phyloP scores from a whole-genome alignment of 73 alveolate species.

The Loxodes magnus region DNA sequence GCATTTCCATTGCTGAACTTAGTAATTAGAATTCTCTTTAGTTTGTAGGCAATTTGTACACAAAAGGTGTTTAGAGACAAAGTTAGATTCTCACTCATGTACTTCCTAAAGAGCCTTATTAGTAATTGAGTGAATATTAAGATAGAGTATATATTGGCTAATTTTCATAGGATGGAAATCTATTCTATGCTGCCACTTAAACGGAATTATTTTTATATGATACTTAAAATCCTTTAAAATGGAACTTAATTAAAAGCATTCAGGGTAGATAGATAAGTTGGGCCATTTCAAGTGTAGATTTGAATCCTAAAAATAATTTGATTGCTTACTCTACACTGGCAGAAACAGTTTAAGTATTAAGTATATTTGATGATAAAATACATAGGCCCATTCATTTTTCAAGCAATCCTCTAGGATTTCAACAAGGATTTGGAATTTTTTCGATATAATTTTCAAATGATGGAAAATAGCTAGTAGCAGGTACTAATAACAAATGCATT shows the following conservation, averaged over 20 bases:
- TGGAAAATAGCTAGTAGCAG: slow-evolving; percentile 38
- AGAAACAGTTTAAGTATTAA: too few species aligned
- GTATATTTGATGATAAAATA: too few species aligned
- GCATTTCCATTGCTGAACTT: too few species aligned
- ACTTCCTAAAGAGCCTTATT: too few species aligned
- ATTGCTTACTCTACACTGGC: too few species aligned
- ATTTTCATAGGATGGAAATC: not conserved
- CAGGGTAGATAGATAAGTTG: not conserved
- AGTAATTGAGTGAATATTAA: too few species aligned
- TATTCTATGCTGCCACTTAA: not conserved
- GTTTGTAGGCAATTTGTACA: too few species aligned
- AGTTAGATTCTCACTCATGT: too few species aligned
- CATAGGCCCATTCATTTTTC: too few species aligned
- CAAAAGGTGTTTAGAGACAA: too few species aligned
- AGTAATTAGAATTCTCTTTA: too few species aligned
- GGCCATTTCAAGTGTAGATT: not conserved
- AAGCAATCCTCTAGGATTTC: too few species aligned
- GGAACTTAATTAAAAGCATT: not conserved
- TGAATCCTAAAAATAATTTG: not conserved
- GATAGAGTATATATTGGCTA: not conserved
- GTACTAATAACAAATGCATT: slow-evolving; percentile 29
- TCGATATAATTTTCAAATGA: slow-evolving; percentile 50
- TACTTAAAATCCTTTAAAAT: not conserved
- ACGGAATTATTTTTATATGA: not conserved
- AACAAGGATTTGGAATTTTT: slow-evolving; percentile 49